Evolutionary conservation across 495 filamentous ascomycete genomes (phyloP), one percentile per base, ranked within the genome.

Genomic region (Chlorociboria aeruginascens): DNA sequence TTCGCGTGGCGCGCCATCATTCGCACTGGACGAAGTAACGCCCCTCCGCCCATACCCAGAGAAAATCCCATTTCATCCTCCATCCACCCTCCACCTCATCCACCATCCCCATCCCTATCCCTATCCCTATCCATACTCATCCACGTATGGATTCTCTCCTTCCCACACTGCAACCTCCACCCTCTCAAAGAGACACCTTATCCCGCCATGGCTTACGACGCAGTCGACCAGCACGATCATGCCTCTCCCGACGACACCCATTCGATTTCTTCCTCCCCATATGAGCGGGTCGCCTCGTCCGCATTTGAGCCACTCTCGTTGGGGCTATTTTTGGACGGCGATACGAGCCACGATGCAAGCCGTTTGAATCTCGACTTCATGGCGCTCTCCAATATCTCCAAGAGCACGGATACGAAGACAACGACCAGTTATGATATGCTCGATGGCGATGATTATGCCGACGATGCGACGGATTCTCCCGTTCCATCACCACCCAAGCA

Each of bases 401-500:
- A 32, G 13, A 46, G 44, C 14, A 25, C 20, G 20, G 20, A 25
- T 4, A 50, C 33, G 9, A 51, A 42, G 11, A 47, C 38, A n/a
- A 48, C 9, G 11, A 28, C 40, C 4, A 48, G 30, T 16, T 58
- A 58, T 49, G 50, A 50, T n/a, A 28, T 54, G 34, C 31, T 58
- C 38, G 51, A 54, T 17, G 40, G 34, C 39, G 51, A 51, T 40
- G 55, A 52, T 16, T 58, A 45, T 40, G 48, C 39, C 14, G 33
- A 48, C 31, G 48, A 43, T 7, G 9, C 9, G 30, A 10, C 8
- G 30, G 25, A 28, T 16, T 48, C 50, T 20, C 46, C 49, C 44
- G 32, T 14, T 13, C 13, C 32, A 11, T 32, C 40, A 12, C 39
- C 16, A 1, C 6, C 13, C 32, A 40, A 45, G 38, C 32, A 43